A percentile compares a stretch with the other conserved stretches of the same genome.
phyloP scores from a whole-genome alignment of 192 early-diverging fungal species.

The Phycomyces blakesleeanus region DNA sequence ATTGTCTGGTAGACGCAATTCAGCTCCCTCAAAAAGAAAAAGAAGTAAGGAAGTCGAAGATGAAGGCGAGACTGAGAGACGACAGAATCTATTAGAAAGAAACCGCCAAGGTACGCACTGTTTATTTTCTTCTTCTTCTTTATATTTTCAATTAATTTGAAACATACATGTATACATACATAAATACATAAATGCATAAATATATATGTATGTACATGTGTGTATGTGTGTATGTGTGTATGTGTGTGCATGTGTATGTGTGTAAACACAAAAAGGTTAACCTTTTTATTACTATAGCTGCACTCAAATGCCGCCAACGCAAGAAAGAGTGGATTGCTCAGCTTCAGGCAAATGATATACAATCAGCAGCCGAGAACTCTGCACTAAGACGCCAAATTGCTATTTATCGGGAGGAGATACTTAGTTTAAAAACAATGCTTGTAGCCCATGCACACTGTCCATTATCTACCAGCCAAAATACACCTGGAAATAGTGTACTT shows the following conservation, averaged over 20 bases:
- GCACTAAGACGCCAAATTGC: background rate
- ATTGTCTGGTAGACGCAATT: background rate
- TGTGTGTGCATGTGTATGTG: too few species aligned
- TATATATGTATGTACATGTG: too few species aligned
- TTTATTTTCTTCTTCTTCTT: too few species aligned
- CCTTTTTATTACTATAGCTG: background rate
- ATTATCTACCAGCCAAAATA: too few species aligned
- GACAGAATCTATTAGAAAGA: background rate
- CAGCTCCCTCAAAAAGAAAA: background rate
- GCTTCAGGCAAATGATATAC: slow-evolving; percentile 1
- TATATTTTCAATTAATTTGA: too few species aligned
- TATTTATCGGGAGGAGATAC: slow-evolving; percentile 3
- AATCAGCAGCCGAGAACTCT: background rate
- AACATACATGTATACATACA: too few species aligned
- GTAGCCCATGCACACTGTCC: slow-evolving; percentile 2
- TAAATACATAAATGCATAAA: too few species aligned
- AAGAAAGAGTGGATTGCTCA: slow-evolving; percentile 7
- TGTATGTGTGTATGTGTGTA: too few species aligned
- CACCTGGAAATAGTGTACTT: too few species aligned
- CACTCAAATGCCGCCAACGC: slow-evolving; percentile 3
- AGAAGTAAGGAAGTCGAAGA: background rate
- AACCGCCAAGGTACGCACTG: slow-evolving; percentile 7
- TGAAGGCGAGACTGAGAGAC: background rate
- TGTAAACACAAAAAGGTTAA: too few species aligned
- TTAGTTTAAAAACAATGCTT: slow-evolving; percentile 8